These are phyloP conservation scores for Rhizoctonia solani DNA, from an alignment of 1,284 basidiomycete genomes.

Conservation along the genomic window DNA sequence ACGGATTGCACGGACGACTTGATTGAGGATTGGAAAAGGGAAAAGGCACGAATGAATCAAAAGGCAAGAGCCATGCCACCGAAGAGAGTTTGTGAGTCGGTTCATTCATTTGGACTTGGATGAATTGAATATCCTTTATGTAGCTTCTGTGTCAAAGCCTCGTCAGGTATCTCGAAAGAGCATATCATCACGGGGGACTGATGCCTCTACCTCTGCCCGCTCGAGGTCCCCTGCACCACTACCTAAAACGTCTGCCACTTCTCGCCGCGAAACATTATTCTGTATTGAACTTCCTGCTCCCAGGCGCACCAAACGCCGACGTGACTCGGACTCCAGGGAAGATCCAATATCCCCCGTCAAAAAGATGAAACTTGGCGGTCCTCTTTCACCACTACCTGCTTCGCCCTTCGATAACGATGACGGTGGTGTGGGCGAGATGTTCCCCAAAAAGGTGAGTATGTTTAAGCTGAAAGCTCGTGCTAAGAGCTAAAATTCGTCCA, in stretches of 20 bases:
- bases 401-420: conserved; percentile 28
- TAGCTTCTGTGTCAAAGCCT: conserved; percentile 19
- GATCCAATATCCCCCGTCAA: conserved; percentile 8
- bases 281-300: background rate
- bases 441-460: conserved; percentile 18
- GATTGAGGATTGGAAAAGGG: conserved; percentile 35
- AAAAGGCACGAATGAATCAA: conserved; percentile 24
- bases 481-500: background rate
- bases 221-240: background rate
- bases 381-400: conserved; percentile 12
- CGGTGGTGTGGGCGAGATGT: background rate
- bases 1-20: conserved; percentile 34
- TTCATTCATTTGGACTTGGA: background rate
- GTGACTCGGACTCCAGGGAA: background rate
- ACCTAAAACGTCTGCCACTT: background rate
- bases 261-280: background rate
- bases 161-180: background rate
- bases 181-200: background rate
- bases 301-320: conserved; percentile 1
- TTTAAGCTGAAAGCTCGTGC: background rate
- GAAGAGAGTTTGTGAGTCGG: conserved; percentile 12
- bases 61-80: background rate
- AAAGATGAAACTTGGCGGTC: conserved; percentile 5
- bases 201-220: background rate
- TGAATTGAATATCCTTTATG: background rate